Evolutionary conservation across 176 grass and related monocot species (phyloP).

Genomic region (Alopecurus myosuroides): DNA sequence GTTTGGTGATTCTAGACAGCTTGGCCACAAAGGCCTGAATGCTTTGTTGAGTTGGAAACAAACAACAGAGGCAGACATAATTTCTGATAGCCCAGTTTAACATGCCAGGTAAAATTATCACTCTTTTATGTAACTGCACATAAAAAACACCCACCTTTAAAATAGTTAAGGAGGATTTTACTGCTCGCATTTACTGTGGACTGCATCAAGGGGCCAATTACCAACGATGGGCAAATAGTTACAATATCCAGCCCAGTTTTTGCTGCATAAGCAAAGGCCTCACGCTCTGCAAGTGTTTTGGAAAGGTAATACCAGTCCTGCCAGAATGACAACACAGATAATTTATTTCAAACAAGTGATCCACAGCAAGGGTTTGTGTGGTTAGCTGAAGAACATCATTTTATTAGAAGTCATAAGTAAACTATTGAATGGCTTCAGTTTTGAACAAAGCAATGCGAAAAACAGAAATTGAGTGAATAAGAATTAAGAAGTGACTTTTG

Average conservation of each 20-base stretch:
- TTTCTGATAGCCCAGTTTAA: background rate
- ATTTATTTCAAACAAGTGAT: background rate
- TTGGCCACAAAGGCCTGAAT: background rate
- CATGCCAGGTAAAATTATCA: background rate
- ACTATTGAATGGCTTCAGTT: background rate
- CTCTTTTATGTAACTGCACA: background rate
- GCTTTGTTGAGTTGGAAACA: background rate
- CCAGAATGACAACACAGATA: background rate
- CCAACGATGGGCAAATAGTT: constrained; percentile 25
- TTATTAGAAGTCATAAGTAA: background rate
- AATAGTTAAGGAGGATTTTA: background rate
- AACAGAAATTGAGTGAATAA: background rate
- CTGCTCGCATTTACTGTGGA: constrained; percentile 33
- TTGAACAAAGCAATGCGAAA: background rate
- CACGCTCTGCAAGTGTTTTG: constrained; percentile 30
- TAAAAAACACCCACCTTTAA: constrained; percentile 31
- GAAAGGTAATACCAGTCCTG: constrained; percentile 45
- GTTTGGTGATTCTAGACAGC: background rate
- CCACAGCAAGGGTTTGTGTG: background rate
- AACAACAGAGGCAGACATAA: background rate
- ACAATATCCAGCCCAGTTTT: constrained; percentile 37
- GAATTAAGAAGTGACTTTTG: background rate
- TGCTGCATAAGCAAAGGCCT: constrained; percentile 32
- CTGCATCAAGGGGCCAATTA: constrained; percentile 34
- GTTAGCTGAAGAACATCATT: background rate